Base-by-base conservation (phyloP, 495 filamentous ascomycete species). In the Trichoderma erinaceum region DNA sequence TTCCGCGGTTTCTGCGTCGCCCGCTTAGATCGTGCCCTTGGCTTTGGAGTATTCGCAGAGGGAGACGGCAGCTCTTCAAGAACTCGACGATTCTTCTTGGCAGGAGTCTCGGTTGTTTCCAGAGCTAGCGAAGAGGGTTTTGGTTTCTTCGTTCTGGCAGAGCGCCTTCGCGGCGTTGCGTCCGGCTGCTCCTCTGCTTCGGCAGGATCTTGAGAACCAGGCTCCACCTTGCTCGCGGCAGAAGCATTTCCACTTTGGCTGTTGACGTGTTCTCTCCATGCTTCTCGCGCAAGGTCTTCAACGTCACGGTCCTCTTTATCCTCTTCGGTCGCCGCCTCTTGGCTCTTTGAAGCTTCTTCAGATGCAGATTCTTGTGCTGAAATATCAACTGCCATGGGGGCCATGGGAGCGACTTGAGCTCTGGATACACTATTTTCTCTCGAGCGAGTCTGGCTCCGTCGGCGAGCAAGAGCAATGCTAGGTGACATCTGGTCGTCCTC, bases 41-140 rank as follows among this genome's bases (percentile, higher is more conserved):
- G 41, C 65, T 66, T 66, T 32, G 65, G 65, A n/a, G 41, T 32
- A n/a, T 43, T 46, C 21, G 65, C 65, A 18, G 65, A 66, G 41
- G 65, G 65, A 10, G 65, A 66, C 41, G 65, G 65, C 65, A 66
- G 15, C n/a, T 66, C 65, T 32, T 32, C 56, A 18, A 61, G 56
- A 6, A 21, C 25, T 29, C 25, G 56, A 10, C 56, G 56, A 61
- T 32, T 61, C 56, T 32, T 61, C 56, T 32, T 61, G 10, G 41
- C 41, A n/a, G 65, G 41, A 7, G 44, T 48, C 16, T 41, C 63
- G 8, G 18, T 43, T 25, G 63, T 15, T 13, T 66, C 41, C 11
- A 15, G 18, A 12, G 64, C 18, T 32, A 29, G 44, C 21, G 50
- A 50, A 1, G 35, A n/a, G n/a, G 65, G 65, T 25, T 50, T 52